These are phyloP conservation scores for Gossypium aridum DNA, from an alignment of 441 rosid species.

Conservation along the genomic window DNA sequence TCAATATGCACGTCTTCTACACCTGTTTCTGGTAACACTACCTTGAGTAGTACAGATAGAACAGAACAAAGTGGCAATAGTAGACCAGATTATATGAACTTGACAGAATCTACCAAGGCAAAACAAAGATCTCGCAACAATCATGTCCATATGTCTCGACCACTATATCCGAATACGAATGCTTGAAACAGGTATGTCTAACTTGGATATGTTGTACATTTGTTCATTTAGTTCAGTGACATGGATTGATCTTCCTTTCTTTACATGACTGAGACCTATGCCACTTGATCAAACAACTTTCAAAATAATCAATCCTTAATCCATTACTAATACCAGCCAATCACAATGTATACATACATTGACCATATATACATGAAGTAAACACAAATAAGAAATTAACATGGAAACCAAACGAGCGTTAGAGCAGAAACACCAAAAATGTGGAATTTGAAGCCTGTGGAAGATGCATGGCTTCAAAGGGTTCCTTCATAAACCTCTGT, in stretches of 20 bases:
- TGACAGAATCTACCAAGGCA: slow-evolving; percentile 84
- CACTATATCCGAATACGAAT: slow-evolving; percentile 24
- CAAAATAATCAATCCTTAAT: not conserved
- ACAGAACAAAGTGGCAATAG: slow-evolving; percentile 42
- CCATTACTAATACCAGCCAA: not conserved
- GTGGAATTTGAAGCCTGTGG: not conserved
- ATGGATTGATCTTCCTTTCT: not conserved
- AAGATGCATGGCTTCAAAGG: not conserved
- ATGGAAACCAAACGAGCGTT: not conserved
- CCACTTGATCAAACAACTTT: not conserved
- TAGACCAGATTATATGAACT: slow-evolving; percentile 74
- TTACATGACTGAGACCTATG: not conserved
- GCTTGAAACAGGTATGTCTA: too few relatives aligned
- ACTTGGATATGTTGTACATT: slow-evolving; percentile 9
- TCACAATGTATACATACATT: not conserved
- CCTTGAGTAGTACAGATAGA: slow-evolving; percentile 40
- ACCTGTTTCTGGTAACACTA: slow-evolving; percentile 50
- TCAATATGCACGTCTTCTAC: slow-evolving; percentile 68
- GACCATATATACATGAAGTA: not conserved
- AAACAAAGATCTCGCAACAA: slow-evolving; percentile 33
- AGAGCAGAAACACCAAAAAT: not conserved
- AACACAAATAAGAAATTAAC: not conserved
- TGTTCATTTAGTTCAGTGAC: slow-evolving; percentile 20
- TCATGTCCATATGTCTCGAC: slow-evolving; percentile 38
- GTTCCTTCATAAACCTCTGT: not conserved